phyloP scores from a whole-genome alignment of 2,329 filamentous ascomycete genomes.

The Exophiala alcalophila region DNA sequence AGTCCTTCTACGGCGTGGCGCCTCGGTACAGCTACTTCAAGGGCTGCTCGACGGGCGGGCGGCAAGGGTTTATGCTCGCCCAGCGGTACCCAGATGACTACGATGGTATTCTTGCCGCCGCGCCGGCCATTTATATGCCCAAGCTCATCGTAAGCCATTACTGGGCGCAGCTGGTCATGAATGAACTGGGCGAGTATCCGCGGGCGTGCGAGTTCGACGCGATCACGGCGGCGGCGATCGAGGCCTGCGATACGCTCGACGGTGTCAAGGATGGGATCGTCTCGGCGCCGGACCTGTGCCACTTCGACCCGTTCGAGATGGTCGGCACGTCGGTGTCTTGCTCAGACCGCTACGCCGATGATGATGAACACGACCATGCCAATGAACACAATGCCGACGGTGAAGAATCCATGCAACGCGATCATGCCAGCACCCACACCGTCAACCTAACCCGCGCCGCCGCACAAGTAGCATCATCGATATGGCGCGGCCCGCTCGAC shows the following conservation, averaged over 20 bases:
- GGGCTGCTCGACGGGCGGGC: slow-evolving; percentile 59
- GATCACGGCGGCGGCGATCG: slow-evolving; percentile 36
- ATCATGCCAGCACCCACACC: slow-evolving; percentile 23
- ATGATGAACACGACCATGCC: too few species aligned
- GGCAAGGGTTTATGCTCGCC: slow-evolving; percentile 55
- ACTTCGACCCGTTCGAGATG: slow-evolving; percentile 19
- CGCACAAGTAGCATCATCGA: slow-evolving; percentile 33
- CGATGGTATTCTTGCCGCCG: slow-evolving; percentile 32
- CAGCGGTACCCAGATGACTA: slow-evolving; percentile 28
- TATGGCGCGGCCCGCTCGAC: slow-evolving; percentile 35
- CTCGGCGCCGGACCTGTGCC: slow-evolving; percentile 17
- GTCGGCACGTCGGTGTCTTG: slow-evolving; percentile 11
- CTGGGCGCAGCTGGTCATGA: slow-evolving; percentile 31
- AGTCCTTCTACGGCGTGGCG: slow-evolving; percentile 14
- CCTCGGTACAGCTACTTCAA: slow-evolving; percentile 46
- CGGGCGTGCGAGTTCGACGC: slow-evolving; percentile 37
- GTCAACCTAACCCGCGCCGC: slow-evolving; percentile 28
- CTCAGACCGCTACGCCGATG: slow-evolving; percentile 14
- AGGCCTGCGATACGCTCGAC: slow-evolving; percentile 32
- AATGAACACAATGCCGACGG: slow-evolving; percentile 5
- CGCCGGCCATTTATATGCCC: slow-evolving; percentile 30
- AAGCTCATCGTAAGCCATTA: slow-evolving; percentile 32
- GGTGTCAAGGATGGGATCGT: slow-evolving; percentile 32
- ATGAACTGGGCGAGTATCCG: slow-evolving; percentile 29
- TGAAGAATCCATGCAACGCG: too few species aligned